A percentile compares a stretch with the other conserved stretches of the same genome.
These are phyloP conservation scores for Aspergillus tamarii DNA, from an alignment of 2,329 filamentous ascomycete genomes.

Conservation along the genomic window DNA sequence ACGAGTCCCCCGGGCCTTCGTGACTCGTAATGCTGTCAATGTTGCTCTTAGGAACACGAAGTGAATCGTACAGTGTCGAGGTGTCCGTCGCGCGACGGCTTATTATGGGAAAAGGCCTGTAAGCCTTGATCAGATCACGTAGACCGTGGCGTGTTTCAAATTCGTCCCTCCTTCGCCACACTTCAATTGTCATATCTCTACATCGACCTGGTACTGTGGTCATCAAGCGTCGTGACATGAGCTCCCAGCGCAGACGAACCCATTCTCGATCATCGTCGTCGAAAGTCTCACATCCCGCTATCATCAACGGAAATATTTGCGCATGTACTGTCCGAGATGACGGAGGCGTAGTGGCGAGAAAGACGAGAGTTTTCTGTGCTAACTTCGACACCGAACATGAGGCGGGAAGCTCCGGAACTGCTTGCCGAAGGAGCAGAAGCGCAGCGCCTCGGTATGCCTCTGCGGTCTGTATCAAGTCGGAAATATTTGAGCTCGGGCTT, in stretches of 20 bases:
- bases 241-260: background rate
- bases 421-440: background rate
- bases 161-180: background rate
- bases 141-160: background rate
- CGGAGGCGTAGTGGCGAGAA: background rate
- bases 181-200: background rate
- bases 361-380: background rate
- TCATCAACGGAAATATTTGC: background rate
- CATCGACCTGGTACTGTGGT: background rate
- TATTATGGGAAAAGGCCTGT: background rate
- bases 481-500: background rate
- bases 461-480: background rate
- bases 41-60: background rate
- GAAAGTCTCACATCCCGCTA: background rate
- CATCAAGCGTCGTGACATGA: background rate
- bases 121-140: background rate
- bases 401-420: background rate
- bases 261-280: background rate
- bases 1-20: background rate
- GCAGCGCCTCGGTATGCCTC: background rate
- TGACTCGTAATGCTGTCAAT: background rate
- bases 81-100: background rate
- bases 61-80: background rate
- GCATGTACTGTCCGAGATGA: background rate
- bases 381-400: background rate